Evolutionary conservation across 352 stramenopile genomes (phyloP).

Genomic region (Phytopythium helicoides): DNA sequence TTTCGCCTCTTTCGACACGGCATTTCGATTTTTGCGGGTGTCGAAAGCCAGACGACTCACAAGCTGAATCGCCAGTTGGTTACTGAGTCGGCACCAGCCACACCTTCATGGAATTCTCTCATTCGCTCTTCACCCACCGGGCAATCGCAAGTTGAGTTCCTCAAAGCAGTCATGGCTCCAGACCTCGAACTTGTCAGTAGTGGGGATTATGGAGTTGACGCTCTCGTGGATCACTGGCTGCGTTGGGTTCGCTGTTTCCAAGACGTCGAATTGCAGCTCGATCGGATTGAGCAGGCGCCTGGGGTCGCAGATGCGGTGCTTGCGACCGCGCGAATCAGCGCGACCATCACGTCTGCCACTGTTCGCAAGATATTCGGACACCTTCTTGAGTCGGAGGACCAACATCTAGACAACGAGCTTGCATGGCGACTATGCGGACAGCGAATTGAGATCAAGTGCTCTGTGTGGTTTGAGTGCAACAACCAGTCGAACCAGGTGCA

Average conservation of each 20-base stretch:
- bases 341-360: constrained; percentile 15
- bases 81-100: neutral
- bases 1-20: constrained; percentile 25
- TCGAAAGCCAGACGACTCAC: neutral
- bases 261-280: constrained; percentile 12
- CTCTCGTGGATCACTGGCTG: constrained; percentile 13
- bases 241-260: constrained; percentile 9
- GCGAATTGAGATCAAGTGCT: constrained; percentile 4
- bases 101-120: neutral
- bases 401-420: neutral
- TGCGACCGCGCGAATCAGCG: neutral
- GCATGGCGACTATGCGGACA: neutral
- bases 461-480: neutral
- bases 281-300: constrained; percentile 6
- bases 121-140: neutral
- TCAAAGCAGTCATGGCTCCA: constrained; percentile 9
- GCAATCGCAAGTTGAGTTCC: constrained; percentile 11
- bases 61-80: neutral
- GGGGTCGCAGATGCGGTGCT: constrained; percentile 1
- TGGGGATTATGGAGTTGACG: constrained; percentile 7
- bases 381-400: neutral
- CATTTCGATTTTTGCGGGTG: too few relatives aligned
- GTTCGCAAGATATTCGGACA: constrained; percentile 14
- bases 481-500: neutral
- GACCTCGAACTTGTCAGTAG: constrained; percentile 8